phyloP scores from a whole-genome alignment of 495 filamentous ascomycete genomes.

The Talaromyces nanjingensis region DNA sequence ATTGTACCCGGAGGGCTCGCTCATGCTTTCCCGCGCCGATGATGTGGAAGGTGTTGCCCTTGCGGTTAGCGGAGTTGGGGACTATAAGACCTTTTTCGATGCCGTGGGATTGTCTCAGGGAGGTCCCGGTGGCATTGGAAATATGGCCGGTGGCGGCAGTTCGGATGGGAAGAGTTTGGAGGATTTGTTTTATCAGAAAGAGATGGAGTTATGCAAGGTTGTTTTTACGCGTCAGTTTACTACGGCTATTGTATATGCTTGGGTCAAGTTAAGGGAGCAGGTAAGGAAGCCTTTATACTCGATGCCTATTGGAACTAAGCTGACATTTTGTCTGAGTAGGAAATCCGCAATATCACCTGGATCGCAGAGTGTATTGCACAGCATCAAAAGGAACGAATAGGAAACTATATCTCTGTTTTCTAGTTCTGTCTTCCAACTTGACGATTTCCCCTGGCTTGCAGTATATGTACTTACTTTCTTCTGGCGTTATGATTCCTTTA shows the following conservation, averaged over 20 bases:
- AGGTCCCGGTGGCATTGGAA: conserved; percentile 58
- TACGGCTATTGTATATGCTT: conserved; percentile 89
- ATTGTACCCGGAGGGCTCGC: conserved; percentile 87
- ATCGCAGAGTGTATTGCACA: conserved; percentile 99
- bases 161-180: conserved; percentile 85
- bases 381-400: conserved; percentile 98
- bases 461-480: neutral
- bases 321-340: conserved; percentile 44
- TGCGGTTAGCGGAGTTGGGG: conserved; percentile 82
- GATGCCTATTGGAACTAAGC: conserved; percentile 10
- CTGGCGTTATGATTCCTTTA: neutral
- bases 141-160: conserved; percentile 72
- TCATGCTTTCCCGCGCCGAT: conserved; percentile 92
- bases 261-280: conserved; percentile 97
- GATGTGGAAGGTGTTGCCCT: conserved; percentile 89
- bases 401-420: conserved; percentile 98
- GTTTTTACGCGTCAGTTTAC: conserved; percentile 97
- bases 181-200: conserved; percentile 97
- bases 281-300: conserved; percentile 42
- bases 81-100: conserved; percentile 95
- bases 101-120: conserved; percentile 78
- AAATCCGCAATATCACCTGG: conserved; percentile 99
- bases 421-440: conserved; percentile 24
- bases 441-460: neutral
- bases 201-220: conserved; percentile 95